These are phyloP conservation scores for Kwoniella dendrophila DNA, from an alignment of 768 basidiomycete species.

Conservation along the genomic window DNA sequence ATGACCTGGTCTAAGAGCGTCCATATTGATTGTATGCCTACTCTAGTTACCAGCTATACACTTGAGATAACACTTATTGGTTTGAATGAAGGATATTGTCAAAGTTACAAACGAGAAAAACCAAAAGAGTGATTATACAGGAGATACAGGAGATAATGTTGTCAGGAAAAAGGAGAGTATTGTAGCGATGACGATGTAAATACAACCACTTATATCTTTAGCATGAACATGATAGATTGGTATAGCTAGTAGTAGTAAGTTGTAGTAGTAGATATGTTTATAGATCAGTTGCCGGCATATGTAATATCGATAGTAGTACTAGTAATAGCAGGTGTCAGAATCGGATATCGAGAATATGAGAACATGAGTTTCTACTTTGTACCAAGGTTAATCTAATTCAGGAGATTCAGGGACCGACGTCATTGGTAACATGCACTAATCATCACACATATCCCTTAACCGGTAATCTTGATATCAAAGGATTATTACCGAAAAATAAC, in stretches of 20 bases:
- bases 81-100: slow-evolving; percentile 2
- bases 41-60: background rate
- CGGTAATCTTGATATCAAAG: background rate
- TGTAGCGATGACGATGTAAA: no score
- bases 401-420: slow-evolving; percentile 13
- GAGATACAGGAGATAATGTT: no score
- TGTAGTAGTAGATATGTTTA: no score
- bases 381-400: background rate
- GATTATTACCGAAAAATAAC: background rate
- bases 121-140: no score
- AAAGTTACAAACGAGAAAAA: no score
- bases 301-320: background rate
- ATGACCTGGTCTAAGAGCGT: slow-evolving; percentile 50
- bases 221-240: no score
- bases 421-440: background rate
- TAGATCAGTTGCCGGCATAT: no score
- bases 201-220: no score
- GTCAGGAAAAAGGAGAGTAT: no score
- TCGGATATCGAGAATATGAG: background rate
- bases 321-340: background rate
- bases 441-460: background rate
- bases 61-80: no score
- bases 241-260: no score
- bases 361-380: background rate
- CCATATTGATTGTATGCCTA: slow-evolving; percentile 36